phyloP scores from a whole-genome alignment of 2,329 filamentous ascomycete genomes.

The Epichloe gansuensis region DNA sequence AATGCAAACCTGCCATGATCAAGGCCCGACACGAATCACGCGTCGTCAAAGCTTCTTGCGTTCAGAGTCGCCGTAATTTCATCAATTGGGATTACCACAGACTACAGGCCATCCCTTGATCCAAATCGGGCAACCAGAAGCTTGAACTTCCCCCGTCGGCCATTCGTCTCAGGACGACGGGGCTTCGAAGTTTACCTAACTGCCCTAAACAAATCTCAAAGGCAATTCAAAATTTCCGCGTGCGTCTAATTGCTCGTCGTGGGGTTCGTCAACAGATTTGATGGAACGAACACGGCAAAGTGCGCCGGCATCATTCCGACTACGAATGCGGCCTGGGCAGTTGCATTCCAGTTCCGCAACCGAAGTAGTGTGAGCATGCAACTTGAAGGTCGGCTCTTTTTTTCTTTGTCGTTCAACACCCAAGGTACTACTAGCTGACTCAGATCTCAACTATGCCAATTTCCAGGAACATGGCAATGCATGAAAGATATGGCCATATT shows the following conservation, averaged over 20 bases:
- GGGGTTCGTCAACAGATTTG: background rate
- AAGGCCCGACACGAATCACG: too few relatives aligned
- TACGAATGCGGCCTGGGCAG: background rate
- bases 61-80: background rate
- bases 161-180: background rate
- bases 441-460: background rate
- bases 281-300: background rate
- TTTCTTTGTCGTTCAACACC: background rate
- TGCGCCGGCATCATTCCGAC: background rate
- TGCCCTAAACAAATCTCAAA: too few relatives aligned
- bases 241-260: background rate
- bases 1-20: too few relatives aligned
- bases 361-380: too few relatives aligned
- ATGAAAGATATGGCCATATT: background rate
- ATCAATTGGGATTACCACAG: background rate
- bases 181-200: background rate
- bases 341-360: slow-evolving; percentile 1
- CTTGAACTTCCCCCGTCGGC: background rate
- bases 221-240: background rate
- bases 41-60: too few relatives aligned
- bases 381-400: background rate
- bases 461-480: background rate
- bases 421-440: background rate
- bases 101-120: background rate
- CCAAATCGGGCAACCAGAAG: background rate